phyloP scores from a whole-genome alignment of 2,329 filamentous ascomycete species.

The Xylariaceae sp. region DNA sequence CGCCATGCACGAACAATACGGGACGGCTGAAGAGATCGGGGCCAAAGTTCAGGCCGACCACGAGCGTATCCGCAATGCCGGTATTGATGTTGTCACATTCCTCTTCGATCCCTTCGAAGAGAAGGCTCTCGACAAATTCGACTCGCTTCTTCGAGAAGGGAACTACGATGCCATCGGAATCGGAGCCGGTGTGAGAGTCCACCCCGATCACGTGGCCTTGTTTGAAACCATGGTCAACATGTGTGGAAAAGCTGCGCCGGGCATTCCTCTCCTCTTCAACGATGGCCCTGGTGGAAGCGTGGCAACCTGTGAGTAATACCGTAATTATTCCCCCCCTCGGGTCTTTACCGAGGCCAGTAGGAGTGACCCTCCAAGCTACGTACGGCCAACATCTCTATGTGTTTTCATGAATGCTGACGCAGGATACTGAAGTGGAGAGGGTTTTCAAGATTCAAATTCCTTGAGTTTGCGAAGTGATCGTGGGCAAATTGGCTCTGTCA shows the following conservation, averaged over 20 bases:
- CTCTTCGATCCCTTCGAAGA: slow-evolving; percentile 9
- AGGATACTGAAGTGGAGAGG: slow-evolving; percentile 12
- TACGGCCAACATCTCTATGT: background rate
- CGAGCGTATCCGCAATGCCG: slow-evolving; percentile 10
- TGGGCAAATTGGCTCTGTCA: background rate
- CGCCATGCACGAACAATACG: slow-evolving; percentile 9
- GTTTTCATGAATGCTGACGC: slow-evolving; percentile 1
- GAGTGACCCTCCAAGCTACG: background rate
- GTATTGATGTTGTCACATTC: slow-evolving; percentile 7
- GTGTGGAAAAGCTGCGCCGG: slow-evolving; percentile 6
- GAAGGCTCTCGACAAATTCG: slow-evolving; percentile 8
- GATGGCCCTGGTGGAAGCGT: slow-evolving; percentile 12
- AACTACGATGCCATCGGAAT: slow-evolving; percentile 20
- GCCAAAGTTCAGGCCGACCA: slow-evolving; percentile 14
- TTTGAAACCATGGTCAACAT: slow-evolving; percentile 24
- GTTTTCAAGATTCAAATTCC: slow-evolving; percentile 10
- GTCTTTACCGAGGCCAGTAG: background rate
- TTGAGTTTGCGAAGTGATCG: background rate
- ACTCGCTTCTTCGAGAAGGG: slow-evolving; percentile 2
- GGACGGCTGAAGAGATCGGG: slow-evolving; percentile 12
- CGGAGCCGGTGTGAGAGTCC: slow-evolving; percentile 17
- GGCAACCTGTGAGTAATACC: slow-evolving; percentile 10
- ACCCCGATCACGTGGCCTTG: slow-evolving; percentile 11
- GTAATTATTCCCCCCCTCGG: background rate
- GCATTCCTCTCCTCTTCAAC: slow-evolving; percentile 17